Evolutionary conservation across 768 basidiomycete genomes (phyloP).

Genomic region (Gloeophyllum trabeum): DNA sequence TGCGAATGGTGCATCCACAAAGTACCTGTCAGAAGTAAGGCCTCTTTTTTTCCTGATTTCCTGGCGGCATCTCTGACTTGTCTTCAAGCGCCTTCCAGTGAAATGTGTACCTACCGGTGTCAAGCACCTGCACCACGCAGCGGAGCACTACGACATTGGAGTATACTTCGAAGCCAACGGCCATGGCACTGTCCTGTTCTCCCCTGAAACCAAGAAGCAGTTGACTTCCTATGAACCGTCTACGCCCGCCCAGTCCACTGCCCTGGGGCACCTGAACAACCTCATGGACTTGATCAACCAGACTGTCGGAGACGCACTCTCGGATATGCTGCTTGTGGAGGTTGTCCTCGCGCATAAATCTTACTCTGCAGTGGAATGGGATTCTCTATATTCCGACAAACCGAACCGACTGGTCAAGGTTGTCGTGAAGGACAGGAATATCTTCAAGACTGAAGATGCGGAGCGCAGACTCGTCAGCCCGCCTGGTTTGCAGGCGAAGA

Average conservation of each 20-base stretch:
- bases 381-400: constrained; percentile 83
- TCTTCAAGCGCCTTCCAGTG: constrained; percentile 73
- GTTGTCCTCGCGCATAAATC: constrained; percentile 82
- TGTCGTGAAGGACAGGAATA: constrained; percentile 66
- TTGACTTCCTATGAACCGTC: constrained; percentile 58
- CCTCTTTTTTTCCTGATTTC: not conserved
- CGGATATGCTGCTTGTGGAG: constrained; percentile 93
- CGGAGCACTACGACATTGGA: constrained; percentile 88
- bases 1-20: constrained; percentile 94
- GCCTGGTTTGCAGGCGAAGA: constrained; percentile 63
- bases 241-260: constrained; percentile 74
- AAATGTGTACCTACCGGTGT: constrained; percentile 95
- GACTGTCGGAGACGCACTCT: constrained; percentile 94
- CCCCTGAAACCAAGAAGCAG: constrained; percentile 52
- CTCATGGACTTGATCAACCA: constrained; percentile 88
- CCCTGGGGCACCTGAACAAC: constrained; percentile 65
- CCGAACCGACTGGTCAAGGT: constrained; percentile 96
- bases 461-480: constrained; percentile 83
- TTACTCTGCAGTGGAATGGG: constrained; percentile 82
- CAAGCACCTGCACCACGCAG: constrained; percentile 96
- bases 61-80: not conserved
- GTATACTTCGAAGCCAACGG: constrained; percentile 99
- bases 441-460: constrained; percentile 88
- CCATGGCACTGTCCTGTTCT: constrained; percentile 95
- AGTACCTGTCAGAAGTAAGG: constrained; percentile 73